phyloP scores from a whole-genome alignment of 2,329 filamentous ascomycete genomes.

The Fusarium sp. region DNA sequence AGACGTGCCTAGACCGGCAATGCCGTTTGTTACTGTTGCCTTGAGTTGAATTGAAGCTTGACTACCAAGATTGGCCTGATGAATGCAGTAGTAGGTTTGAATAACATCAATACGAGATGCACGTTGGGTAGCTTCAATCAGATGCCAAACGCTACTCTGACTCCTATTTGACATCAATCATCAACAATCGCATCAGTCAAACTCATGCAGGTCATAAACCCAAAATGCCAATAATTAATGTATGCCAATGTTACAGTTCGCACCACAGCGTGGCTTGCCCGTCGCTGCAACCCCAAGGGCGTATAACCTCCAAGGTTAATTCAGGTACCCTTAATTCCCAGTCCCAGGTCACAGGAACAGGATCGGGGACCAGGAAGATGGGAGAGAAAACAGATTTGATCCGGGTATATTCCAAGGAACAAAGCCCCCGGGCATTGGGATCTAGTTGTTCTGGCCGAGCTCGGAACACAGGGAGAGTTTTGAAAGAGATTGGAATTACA shows the following conservation, averaged over 20 bases:
- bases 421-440: slow-evolving; percentile 1
- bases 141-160: slow-evolving; percentile 8
- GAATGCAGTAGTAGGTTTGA: slow-evolving; percentile 12
- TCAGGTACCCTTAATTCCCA: slow-evolving; percentile 8
- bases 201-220: slow-evolving; percentile 13
- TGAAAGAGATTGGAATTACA: slow-evolving; percentile 18
- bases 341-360: slow-evolving; percentile 14
- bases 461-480: slow-evolving; percentile 6
- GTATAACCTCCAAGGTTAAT: background rate
- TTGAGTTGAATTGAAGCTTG: slow-evolving; percentile 1
- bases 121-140: slow-evolving; percentile 29
- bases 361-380: background rate
- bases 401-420: slow-evolving; percentile 26
- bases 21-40: background rate
- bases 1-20: slow-evolving; percentile 13
- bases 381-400: background rate
- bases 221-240: slow-evolving; percentile 4
- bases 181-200: background rate
- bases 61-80: background rate
- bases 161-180: slow-evolving; percentile 6
- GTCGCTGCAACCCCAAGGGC: slow-evolving; percentile 25
- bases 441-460: slow-evolving; percentile 16
- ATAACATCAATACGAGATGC: slow-evolving; percentile 27
- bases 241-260: slow-evolving; percentile 3
- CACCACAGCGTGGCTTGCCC: slow-evolving; percentile 36